Evolutionary conservation across 2,329 filamentous ascomycete species (phyloP), one percentile per base, ranked within the genome.

Genomic region (Trichothecium sympodiale): DNA sequence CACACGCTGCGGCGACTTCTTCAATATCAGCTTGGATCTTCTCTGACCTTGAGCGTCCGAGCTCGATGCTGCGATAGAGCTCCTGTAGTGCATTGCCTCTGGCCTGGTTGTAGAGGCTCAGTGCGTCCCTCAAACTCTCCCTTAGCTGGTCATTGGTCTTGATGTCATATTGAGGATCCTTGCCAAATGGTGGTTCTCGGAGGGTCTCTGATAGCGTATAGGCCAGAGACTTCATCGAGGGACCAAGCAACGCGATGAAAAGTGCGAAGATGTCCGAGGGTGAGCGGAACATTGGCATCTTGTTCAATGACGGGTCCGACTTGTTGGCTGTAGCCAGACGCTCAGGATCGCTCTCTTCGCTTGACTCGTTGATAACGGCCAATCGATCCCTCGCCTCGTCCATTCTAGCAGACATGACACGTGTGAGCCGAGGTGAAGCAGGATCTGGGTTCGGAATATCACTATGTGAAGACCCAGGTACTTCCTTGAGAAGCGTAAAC

Each of bases 1-100:
- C 89, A 51, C 91, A 98, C 38, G 88, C 93, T n/a, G 91, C 89
- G 29, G 89, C 88, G 9, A 96, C 88, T 57, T 98, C 91, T 55
- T 98, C 91, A 38, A 94, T 87, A 55, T 96, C 91, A 3, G 89
- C 91, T 51, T 93, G 81, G 8, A 89, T 71, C 42, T 82, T 81
- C 35, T 85, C 70, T 0, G 81, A 79, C 29, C 77, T 71, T 3
- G 77, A 65, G 39, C 75, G 75, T 9, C 74, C 75, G 28, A 87
- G 67, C 46, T 87, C 79, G 41, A 87, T 86, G 35, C 74, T 83
- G 43, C 74, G 77, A 56, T 98, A 96, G 1, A 98, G 68, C 38
- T 82, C 71, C 38, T 78, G 70, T 6, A 98, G 64, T 0, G 91
- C 87, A 33, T 81, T 75, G 38, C 74, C 76, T 44, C 88, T 76